Percentiles rank a stretch among this genome's conserved stretches.
Evolutionary conservation across 2,329 filamentous ascomycete species (phyloP).

Genomic region (Chaetomium globosum): DNA sequence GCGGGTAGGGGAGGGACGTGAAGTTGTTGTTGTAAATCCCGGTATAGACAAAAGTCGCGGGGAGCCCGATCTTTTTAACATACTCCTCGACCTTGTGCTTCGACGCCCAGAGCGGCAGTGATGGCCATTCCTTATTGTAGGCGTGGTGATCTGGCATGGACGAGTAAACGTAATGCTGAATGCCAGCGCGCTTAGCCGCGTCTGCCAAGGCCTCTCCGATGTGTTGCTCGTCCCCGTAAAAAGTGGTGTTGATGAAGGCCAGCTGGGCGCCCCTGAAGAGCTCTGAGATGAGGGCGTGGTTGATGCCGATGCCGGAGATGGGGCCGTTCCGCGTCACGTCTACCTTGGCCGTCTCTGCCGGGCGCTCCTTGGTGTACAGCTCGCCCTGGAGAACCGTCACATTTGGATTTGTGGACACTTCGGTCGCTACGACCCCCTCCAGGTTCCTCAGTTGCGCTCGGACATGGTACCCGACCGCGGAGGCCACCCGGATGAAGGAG

Average conservation of each 20-base stretch:
- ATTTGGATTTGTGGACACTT: constrained; percentile 80
- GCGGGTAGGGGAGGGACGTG: constrained; percentile 84
- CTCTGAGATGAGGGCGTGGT: constrained; percentile 70
- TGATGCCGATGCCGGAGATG: constrained; percentile 67
- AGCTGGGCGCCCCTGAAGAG: constrained; percentile 83
- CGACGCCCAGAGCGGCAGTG: constrained; percentile 84
- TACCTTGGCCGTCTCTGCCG: constrained; percentile 51
- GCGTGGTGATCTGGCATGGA: constrained; percentile 94
- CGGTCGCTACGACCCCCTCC: constrained; percentile 83
- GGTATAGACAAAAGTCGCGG: constrained; percentile 90
- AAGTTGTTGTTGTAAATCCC: constrained; percentile 99
- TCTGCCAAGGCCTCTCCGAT: constrained; percentile 89
- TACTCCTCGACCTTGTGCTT: constrained; percentile 95
- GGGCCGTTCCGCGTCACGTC: constrained; percentile 70
- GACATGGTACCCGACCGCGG: constrained; percentile 90
- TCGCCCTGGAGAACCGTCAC: constrained; percentile 67
- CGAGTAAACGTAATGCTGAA: constrained; percentile 93
- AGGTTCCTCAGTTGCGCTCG: constrained; percentile 87
- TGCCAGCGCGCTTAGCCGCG: constrained; percentile 78
- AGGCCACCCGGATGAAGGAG: constrained; percentile 90
- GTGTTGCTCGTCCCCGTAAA: constrained; percentile 90
- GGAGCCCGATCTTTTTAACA: constrained; percentile 76
- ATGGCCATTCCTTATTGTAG: constrained; percentile 75
- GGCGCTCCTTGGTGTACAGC: constrained; percentile 60
- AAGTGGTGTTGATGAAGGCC: constrained; percentile 97